Conservation (phyloP, 169 alveolate genomes). For the Eimeria maxima region DNA sequence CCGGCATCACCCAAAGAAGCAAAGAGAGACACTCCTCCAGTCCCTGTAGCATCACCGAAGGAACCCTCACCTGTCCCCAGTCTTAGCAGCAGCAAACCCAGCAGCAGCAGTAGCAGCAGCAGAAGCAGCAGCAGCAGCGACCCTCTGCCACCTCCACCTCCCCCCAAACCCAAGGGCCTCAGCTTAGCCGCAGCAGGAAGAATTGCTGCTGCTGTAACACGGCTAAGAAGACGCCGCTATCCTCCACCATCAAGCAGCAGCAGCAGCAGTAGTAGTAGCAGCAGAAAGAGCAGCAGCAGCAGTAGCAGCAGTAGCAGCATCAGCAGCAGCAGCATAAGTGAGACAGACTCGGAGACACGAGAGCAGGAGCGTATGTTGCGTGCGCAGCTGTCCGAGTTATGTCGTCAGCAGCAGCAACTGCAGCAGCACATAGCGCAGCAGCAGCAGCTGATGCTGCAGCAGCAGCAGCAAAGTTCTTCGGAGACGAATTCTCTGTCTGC, state of each 20-base stretch:
- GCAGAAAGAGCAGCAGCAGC: neutral
- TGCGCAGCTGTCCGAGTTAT: neutral
- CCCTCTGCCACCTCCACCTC: slow-evolving; percentile 18
- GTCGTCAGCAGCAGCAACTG: slow-evolving; percentile 39
- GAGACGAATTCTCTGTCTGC: slow-evolving; percentile 27
- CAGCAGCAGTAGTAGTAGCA: slow-evolving; percentile 19
- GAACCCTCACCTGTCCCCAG: slow-evolving; percentile 16
- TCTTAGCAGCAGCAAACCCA: neutral
- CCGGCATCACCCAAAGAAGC: neutral
- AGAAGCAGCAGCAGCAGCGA: slow-evolving; percentile 13
- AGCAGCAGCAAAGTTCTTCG: neutral
- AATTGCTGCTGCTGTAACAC: neutral
- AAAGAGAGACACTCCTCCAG: neutral
- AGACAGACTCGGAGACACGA: slow-evolving; percentile 52
- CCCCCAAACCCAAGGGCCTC: slow-evolving; percentile 21
- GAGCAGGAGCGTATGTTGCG: slow-evolving; percentile 27
- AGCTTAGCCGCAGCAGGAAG: neutral
- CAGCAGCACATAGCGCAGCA: slow-evolving; percentile 10
- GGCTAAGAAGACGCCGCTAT: neutral
- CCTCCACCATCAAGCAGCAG: neutral
- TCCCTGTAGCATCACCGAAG: neutral
- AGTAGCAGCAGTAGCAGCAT: neutral
- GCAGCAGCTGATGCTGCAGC: no score
- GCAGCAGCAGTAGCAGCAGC: slow-evolving; percentile 70
- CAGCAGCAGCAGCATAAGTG: slow-evolving; percentile 42